Base-by-base conservation (phyloP, 352 stramenopile genomes). In the Phytophthora gonapodyides region DNA sequence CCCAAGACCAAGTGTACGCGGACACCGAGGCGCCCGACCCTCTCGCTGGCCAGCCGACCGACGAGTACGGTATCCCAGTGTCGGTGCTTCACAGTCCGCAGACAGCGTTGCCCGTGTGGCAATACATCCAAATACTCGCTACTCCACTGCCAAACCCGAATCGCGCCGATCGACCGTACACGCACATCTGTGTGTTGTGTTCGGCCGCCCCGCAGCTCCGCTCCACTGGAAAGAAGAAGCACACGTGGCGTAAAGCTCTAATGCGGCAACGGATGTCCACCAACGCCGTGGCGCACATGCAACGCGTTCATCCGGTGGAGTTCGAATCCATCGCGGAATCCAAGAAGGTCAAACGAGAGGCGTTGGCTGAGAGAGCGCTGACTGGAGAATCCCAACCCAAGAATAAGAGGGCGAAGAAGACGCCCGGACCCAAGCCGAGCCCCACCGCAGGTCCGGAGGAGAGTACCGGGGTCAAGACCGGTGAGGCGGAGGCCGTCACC, bases 201-300 rank as follows among this genome's bases (percentile, higher is more conserved):
- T 34, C 67, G 2, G 51, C 52, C 7, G 33, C 48, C 7, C 46
- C 67, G 1, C 62, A 49, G 0, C 5, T 59, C 13, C 62, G 52
- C 16, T 13, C 37, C 7, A 57, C 41, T 2, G 12, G 27, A 7
- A 69, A 56, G 51, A 50, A 36, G 13, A n/a, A 35, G 1, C 1
- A 34, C 13, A 62, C 61, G 12, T 78, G 71, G 71, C 45, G 43
- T 3, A 61, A 56, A 15, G 71, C 71, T 11, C 34, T 78, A 1
- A 78, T 78, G 71, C 62, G 71, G 0, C 67, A 76, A 54, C 50
- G 71, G 13, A 78, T 78, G 71, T 76, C 71, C 2, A 78, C 71
- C 19, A 78, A 78, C 36, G 71, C 71, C 4, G 55, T 74, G 6
- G 55, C 68, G 12, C 71, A 78, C 47, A 40, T 78, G 49, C 62